A percentile compares a stretch with the other conserved stretches of the same genome.
Conservation (phyloP, 176 grass and related monocot species). For the Themeda triandra region DNA sequence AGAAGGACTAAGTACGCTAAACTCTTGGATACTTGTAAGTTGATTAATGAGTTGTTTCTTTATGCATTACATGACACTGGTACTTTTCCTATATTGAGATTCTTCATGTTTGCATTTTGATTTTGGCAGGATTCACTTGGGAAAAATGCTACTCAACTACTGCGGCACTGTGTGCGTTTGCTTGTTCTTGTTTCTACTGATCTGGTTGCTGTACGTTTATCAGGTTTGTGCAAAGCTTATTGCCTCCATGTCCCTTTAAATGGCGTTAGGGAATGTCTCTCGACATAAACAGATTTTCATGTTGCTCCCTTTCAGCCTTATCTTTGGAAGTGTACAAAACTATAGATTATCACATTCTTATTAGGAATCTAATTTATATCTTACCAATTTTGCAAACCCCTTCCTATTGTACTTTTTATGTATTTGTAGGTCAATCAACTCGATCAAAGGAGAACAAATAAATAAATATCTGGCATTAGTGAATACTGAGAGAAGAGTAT, state of each 20-base stretch:
- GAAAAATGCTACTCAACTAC: conserved; percentile 91
- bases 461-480: conserved; percentile 8
- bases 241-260: conserved; percentile 3
- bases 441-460: conserved; percentile 18
- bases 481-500: conserved; percentile 1
- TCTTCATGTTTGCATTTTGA: conserved; percentile 31
- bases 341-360: not conserved
- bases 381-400: not conserved
- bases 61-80: conserved; percentile 13
- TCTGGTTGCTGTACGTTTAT: conserved; percentile 84
- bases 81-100: conserved; percentile 17
- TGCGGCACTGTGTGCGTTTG: conserved; percentile 92
- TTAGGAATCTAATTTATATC: conserved; percentile 8
- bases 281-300: not conserved
- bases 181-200: conserved; percentile 90
- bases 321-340: conserved; percentile 19
- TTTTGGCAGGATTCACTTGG: conserved; percentile 86
- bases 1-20: conserved; percentile 79
- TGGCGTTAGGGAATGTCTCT: not conserved
- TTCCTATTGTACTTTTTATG: not conserved
- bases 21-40: conserved; percentile 98
- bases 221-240: conserved; percentile 49
- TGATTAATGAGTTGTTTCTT: conserved; percentile 6
- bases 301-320: conserved; percentile 3
- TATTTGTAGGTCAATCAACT: not conserved